Percentiles rank a stretch among this genome's conserved stretches.
These are phyloP conservation scores for Udeniomyces megalosporus DNA, from an alignment of 768 basidiomycete genomes.

Conservation along the genomic window DNA sequence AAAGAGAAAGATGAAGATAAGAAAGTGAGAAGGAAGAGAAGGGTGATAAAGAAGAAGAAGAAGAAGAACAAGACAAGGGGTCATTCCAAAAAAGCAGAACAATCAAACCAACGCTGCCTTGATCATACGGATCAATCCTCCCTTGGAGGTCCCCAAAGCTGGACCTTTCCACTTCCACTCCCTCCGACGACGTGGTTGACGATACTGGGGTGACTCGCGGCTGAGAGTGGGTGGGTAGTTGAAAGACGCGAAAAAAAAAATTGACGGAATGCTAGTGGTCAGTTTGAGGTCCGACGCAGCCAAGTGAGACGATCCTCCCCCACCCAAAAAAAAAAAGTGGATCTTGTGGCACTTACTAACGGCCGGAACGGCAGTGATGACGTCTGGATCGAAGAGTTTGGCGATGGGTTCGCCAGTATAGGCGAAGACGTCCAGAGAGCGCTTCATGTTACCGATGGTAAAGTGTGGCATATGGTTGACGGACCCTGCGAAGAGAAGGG, in stretches of 20 bases:
- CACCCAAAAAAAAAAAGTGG: no score
- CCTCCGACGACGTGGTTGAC: conserved; percentile 30
- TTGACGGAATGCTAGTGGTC: neutral
- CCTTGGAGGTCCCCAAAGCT: conserved; percentile 20
- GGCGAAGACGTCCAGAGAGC: conserved; percentile 27
- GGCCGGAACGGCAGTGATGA: conserved; percentile 9
- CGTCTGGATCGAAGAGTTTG: conserved; percentile 23
- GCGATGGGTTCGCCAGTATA: conserved; percentile 26
- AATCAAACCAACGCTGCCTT: neutral
- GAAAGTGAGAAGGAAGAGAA: neutral
- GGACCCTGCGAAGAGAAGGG: neutral
- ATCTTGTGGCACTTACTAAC: no score
- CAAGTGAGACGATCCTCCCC: no score
- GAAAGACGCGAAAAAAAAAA: neutral
- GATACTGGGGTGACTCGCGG: conserved; percentile 28
- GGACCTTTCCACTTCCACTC: conserved; percentile 29
- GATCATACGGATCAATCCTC: neutral
- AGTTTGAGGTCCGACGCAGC: no score
- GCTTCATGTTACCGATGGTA: conserved; percentile 32
- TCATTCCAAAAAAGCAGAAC: neutral
- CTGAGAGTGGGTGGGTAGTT: conserved; percentile 32
- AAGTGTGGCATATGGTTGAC: neutral
- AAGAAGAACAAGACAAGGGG: neutral
- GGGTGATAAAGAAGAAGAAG: neutral
- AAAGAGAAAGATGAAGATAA: neutral